Conservation (phyloP, 257 asterid species). For the Gardenia jasminoides region DNA sequence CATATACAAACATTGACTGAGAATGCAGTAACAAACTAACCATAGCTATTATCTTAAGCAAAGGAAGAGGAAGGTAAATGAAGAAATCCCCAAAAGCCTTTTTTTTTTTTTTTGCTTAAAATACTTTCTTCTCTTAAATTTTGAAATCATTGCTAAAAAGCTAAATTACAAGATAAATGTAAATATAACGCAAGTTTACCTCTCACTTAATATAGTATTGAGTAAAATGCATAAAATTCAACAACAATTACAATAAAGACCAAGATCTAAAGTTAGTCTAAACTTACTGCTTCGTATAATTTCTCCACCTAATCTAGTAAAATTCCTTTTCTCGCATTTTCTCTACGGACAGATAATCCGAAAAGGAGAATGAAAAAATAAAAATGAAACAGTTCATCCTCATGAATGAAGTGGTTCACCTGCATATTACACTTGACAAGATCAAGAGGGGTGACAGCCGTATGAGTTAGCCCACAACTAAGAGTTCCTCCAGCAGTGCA, state of each 20-base stretch:
- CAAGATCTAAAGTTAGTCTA: not conserved
- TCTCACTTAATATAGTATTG: not conserved
- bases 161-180: not conserved
- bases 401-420: slow-evolving; percentile 29
- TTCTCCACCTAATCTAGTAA: not conserved
- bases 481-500: slow-evolving; percentile 61
- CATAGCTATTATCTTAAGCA: not conserved
- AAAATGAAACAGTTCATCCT: not conserved
- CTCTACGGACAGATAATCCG: too few relatives aligned
- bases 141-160: not conserved
- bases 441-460: slow-evolving; percentile 83
- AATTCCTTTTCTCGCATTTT: not conserved
- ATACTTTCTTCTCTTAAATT: not conserved
- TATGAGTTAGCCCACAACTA: slow-evolving; percentile 77
- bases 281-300: not conserved
- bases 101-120: too few relatives aligned
- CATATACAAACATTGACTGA: not conserved
- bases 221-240: not conserved
- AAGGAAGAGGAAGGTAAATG: too few relatives aligned
- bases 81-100: too few relatives aligned
- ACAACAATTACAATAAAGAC: not conserved
- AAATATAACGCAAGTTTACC: not conserved
- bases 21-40: not conserved
- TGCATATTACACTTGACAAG: slow-evolving; percentile 92
- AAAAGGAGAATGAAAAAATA: not conserved